Conservation (phyloP, 140 eudicot species). For the Cichorium intybus region DNA sequence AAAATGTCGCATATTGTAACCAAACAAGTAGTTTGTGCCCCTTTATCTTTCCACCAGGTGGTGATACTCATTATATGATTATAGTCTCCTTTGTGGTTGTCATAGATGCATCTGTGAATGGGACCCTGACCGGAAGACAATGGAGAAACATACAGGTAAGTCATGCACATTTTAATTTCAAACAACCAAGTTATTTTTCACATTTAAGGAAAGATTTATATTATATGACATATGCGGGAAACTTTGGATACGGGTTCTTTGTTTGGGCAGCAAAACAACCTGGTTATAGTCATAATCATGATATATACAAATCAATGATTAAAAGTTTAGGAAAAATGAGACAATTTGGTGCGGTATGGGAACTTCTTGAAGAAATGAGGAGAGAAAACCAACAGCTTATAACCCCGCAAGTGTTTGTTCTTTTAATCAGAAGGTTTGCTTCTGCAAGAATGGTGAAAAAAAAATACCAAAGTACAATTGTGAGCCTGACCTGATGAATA, state of each 20-base stretch:
- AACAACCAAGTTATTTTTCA: background rate
- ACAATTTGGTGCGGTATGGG: conserved; percentile 91
- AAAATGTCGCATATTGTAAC: too few relatives aligned
- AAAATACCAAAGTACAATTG: conserved; percentile 87
- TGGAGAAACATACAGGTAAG: conserved; percentile 7
- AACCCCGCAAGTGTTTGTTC: conserved; percentile 68
- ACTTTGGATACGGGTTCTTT: conserved; percentile 74
- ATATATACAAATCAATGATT: conserved; percentile 72
- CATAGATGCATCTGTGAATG: conserved; percentile 6
- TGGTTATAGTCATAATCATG: conserved; percentile 67
- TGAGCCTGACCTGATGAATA: conserved; percentile 88
- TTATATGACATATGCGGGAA: conserved; percentile 51
- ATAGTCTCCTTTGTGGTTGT: background rate
- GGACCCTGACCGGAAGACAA: background rate
- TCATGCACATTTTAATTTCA: background rate
- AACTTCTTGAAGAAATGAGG: conserved; percentile 87
- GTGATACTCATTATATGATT: background rate
- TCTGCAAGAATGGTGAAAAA: conserved; percentile 84
- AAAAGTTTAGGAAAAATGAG: conserved; percentile 82
- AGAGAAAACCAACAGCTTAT: conserved; percentile 66
- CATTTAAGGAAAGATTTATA: background rate
- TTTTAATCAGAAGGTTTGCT: conserved; percentile 80
- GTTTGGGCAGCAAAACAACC: conserved; percentile 83
- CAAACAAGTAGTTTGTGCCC: too few relatives aligned
- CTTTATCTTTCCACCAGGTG: too few relatives aligned